Base-by-base conservation (phyloP, 306 rosid genomes). In the Cicer yamashitae region DNA sequence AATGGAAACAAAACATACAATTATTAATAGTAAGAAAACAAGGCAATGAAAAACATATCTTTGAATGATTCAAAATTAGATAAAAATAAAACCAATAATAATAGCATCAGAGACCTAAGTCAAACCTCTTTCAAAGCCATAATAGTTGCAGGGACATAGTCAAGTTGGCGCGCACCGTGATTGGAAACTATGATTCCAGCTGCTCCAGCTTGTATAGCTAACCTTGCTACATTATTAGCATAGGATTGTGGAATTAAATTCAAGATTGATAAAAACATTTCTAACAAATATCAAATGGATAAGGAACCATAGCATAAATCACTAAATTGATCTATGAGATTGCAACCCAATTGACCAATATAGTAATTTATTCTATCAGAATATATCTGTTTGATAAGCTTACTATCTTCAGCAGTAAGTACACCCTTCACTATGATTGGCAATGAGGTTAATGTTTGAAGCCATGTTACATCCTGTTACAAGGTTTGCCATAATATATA, bases 141-240 rank as follows among this genome's bases (percentile, higher is more conserved):
- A 25, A 94, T 94, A 38, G 97, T 92, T 50, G 99, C 91, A 47
- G 96, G 97, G 22, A 86, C 96, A 82, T 92, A 92, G 75, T 94
- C 96, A 46, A 94, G 93, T 81, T 94, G 99, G 68, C 99, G 99
- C 72, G 96, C 99, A 66, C 99, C 96, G 1, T 94, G 99, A 80
- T 94, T 94, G 56, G 97, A 94, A 69, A 94, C 96, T 50, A 94
- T 87, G 48, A 94, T 74, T 76, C 99, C 99, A 30, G 96, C 89
- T 58, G 80, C 97, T 70, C 96, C 96, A 56, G 83, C 80, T 83
- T 89, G 88, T 56, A 89, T 1, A 10, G 99, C 91, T 63, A 92
- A 56, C 88, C 89, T 87, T 15, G 97, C 97, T 94, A 84, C 90
- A 80, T 67, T 54, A 44, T 62, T 18, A 8, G 39, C 47, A 71